These are phyloP conservation scores for Ambrosia hybrid DNA, from an alignment of 140 eudicot species.

Conservation along the genomic window DNA sequence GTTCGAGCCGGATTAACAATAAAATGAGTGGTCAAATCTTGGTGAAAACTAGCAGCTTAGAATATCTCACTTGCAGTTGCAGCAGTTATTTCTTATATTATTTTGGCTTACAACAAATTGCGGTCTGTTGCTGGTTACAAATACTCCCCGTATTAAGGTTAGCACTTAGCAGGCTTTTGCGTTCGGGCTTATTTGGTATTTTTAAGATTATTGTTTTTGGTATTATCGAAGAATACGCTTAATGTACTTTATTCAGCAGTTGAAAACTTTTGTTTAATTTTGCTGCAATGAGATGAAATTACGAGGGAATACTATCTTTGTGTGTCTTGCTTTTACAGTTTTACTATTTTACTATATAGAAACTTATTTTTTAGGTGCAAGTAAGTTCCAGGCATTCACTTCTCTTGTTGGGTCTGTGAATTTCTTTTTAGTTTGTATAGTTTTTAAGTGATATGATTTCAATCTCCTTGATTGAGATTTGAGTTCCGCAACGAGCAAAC, in stretches of 20 bases:
- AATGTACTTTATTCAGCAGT: constrained; percentile 23
- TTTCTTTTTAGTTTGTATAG: no score
- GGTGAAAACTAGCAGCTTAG: constrained; percentile 87
- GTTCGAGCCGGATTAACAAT: constrained; percentile 19
- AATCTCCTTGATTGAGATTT: no score
- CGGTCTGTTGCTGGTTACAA: constrained; percentile 45
- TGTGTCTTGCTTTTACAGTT: neutral
- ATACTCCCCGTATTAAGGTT: constrained; percentile 60
- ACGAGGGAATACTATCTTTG: constrained; percentile 39
- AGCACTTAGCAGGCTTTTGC: constrained; percentile 23
- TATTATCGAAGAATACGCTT: constrained; percentile 25
- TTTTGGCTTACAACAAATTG: constrained; percentile 69
- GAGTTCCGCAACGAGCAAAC: no score
- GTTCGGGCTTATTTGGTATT: constrained; percentile 5
- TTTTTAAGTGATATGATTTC: no score
- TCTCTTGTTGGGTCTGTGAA: no score
- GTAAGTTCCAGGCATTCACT: no score
- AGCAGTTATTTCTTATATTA: constrained; percentile 60
- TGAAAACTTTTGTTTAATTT: constrained; percentile 27
- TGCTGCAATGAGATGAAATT: constrained; percentile 35
- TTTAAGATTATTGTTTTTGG: constrained; percentile 8
- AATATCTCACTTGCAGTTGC: constrained; percentile 83
- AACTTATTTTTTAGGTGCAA: no score
- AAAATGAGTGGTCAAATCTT: constrained; percentile 83
- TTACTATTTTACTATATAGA: no score